Evolutionary conservation across 768 basidiomycete species (phyloP), one percentile per base, ranked within the genome.

Genomic region (Leccinum incarnatum): DNA sequence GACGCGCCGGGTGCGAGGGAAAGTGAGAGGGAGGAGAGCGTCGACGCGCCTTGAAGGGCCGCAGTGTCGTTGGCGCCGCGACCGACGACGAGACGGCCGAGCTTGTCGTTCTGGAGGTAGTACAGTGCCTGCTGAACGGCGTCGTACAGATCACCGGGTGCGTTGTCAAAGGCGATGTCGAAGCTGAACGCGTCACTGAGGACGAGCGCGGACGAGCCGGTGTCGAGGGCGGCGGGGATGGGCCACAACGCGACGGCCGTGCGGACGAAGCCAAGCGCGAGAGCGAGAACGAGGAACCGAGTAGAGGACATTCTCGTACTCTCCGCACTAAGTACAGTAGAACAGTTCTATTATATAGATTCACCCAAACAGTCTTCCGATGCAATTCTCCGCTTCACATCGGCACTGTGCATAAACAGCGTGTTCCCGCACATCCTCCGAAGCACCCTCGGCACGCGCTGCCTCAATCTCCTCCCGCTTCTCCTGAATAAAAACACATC

Each of bases 311-410:
- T 17, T 21, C 45, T 46, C 40, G 1, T n/a, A 36, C 34, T 36
- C 34, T 36, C 36, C 34, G 34, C 29, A 29, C 29, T 9, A 29
- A 36, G 5, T 15, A 36, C 4, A 11, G 4, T 5, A 34, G 32
- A 34, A 10, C n/a, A 21, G 7, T 8, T 14, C 10, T 5, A 27
- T 40, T 70, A 45, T 45, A 45, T 19, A 45, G 14, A 36, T 45
- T 45, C 57, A 72, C 30, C 62, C 62, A 14, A 72, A 72, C 45
- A 72, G 45, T 5, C 63, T 65, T 19, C 84, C 83, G 57, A 72
- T 79, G 64, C 86, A 88, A 27, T 78, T 82, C 12, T 54, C 59
- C 4, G 83, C 76, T 2, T 82, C 84, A 65, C 85, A 87, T 29
- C 71, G 70, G 66, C 85, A 87, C 17, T 58, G 63, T 0, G 75